phyloP scores from a whole-genome alignment of 768 basidiomycete genomes.

The Hirschioporus abietinus region DNA sequence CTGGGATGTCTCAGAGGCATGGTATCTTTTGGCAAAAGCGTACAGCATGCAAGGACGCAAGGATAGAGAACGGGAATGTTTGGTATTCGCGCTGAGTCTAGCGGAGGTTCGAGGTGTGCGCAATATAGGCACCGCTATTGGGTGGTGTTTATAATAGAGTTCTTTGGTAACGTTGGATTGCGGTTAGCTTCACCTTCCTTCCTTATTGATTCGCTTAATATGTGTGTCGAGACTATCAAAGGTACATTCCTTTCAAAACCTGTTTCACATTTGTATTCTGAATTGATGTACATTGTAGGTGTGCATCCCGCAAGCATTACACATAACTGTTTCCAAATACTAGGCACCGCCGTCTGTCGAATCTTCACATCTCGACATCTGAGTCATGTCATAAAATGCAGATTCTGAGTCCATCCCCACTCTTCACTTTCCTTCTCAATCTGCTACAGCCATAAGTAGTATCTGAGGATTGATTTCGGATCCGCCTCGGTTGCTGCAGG shows the following conservation, averaged over 20 bases:
- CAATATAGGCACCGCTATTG: slow-evolving; percentile 56
- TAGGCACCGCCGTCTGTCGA: no score
- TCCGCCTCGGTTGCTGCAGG: not conserved
- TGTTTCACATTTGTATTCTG: no score
- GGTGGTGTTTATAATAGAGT: slow-evolving; percentile 49
- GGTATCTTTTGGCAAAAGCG: slow-evolving; percentile 86
- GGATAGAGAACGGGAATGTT: slow-evolving; percentile 68
- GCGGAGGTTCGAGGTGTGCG: slow-evolving; percentile 60
- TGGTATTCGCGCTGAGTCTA: slow-evolving; percentile 61
- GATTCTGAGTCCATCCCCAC: no score
- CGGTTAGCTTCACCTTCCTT: not conserved
- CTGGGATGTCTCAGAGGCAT: slow-evolving; percentile 92
- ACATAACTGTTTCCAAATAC: no score
- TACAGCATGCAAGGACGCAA: slow-evolving; percentile 69
- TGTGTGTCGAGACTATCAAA: not conserved
- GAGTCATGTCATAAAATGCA: no score
- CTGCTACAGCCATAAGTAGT: no score
- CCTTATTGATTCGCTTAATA: not conserved
- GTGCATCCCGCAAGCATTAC: no score
- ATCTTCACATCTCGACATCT: no score
- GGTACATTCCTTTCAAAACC: no score
- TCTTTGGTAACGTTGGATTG: not conserved
- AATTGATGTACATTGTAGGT: no score
- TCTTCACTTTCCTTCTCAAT: no score
- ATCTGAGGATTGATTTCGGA: not conserved